Evolutionary conservation across 2,329 filamentous ascomycete genomes (phyloP).

Genomic region (Aspergillus versicolor): DNA sequence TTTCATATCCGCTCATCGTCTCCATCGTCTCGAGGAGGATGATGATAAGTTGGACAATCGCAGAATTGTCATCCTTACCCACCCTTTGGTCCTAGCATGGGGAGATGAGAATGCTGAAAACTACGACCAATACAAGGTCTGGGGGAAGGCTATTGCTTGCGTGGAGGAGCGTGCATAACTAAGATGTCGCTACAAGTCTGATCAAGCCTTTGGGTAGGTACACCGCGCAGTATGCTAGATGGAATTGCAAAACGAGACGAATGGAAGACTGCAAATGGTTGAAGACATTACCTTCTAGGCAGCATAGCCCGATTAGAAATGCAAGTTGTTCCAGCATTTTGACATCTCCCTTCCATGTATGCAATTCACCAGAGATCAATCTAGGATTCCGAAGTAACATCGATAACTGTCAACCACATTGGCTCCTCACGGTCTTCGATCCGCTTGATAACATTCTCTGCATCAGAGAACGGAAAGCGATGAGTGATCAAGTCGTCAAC

Average conservation of each 20-base stretch:
- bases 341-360: too few relatives aligned
- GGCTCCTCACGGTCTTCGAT: neutral
- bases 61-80: slow-evolving; percentile 15
- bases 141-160: slow-evolving; percentile 1
- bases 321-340: too few relatives aligned
- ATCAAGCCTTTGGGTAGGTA: too few relatives aligned
- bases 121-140: slow-evolving; percentile 21
- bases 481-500: neutral
- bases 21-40: slow-evolving; percentile 22
- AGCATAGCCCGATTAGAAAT: too few relatives aligned
- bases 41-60: slow-evolving; percentile 18
- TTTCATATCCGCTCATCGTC: slow-evolving; percentile 18
- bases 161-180: too few relatives aligned
- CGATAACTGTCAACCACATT: neutral
- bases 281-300: too few relatives aligned
- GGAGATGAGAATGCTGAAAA: slow-evolving; percentile 23
- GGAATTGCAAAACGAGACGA: too few relatives aligned
- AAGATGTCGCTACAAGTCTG: too few relatives aligned
- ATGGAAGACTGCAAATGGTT: too few relatives aligned
- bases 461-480: neutral
- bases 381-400: neutral
- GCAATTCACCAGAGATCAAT: too few relatives aligned
- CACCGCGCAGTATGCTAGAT: too few relatives aligned
- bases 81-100: slow-evolving; percentile 22
- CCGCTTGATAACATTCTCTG: neutral